A percentile compares a stretch with the other conserved stretches of the same genome.
Conservation (phyloP, 176 grass and related monocot genomes). For the Chloris gayana region DNA sequence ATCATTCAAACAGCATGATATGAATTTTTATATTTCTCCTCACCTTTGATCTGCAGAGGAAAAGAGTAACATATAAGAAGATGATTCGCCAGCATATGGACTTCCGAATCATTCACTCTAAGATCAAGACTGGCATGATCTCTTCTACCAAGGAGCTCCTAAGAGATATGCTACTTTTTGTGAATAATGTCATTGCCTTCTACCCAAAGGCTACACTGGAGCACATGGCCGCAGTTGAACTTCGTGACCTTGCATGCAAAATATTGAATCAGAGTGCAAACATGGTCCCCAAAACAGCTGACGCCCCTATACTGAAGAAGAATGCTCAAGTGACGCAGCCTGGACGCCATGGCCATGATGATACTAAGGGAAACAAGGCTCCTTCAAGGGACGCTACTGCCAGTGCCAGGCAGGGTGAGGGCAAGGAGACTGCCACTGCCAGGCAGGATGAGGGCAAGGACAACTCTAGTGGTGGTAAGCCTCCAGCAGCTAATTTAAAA, state of each 20-base stretch:
- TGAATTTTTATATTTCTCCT: conserved; percentile 30
- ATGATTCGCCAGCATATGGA: conserved; percentile 84
- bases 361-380: conserved; percentile 46
- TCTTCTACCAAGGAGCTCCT: conserved; percentile 76
- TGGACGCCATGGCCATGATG: conserved; percentile 31
- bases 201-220: conserved; percentile 73
- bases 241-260: conserved; percentile 56
- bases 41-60: conserved; percentile 42
- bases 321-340: conserved; percentile 24
- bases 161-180: conserved; percentile 77
- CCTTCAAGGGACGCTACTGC: conserved; percentile 10
- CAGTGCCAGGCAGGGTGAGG: conserved; percentile 24
- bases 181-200: conserved; percentile 71
- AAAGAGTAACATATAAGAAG: conserved; percentile 75
- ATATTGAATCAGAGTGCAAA: conserved; percentile 48
- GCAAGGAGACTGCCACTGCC: conserved; percentile 24
- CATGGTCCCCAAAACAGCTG: conserved; percentile 11
- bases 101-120: conserved; percentile 65
- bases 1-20: conserved; percentile 11
- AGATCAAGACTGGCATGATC: conserved; percentile 69
- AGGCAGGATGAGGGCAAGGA: conserved; percentile 39
- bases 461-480: not conserved
- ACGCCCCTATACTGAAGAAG: conserved; percentile 29
- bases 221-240: conserved; percentile 66
- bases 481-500: not conserved